Percentiles rank a stretch among this genome's conserved stretches.
These are phyloP conservation scores for Exophiala alcalophila DNA, from an alignment of 2,329 filamentous ascomycete genomes.

Conservation along the genomic window DNA sequence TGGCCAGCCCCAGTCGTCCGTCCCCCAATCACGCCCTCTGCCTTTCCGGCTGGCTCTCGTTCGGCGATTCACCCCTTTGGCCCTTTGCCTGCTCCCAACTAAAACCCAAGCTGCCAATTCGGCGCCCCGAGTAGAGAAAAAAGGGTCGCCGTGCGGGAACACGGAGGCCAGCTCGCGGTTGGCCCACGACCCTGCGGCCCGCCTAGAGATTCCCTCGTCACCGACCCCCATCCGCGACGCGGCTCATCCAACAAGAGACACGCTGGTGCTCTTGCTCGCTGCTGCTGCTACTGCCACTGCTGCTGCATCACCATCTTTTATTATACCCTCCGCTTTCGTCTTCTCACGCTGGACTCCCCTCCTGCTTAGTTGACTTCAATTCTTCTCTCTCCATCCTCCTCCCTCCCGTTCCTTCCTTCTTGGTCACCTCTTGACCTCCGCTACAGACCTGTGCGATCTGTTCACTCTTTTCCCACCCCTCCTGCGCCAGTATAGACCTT, in stretches of 20 bases:
- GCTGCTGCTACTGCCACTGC: background rate
- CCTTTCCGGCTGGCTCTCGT: slow-evolving; percentile 13
- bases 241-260: slow-evolving; percentile 19
- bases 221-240: too few species aligned
- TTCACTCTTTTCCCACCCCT: slow-evolving; percentile 23
- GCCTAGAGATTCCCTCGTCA: slow-evolving; percentile 10
- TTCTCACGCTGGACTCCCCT: slow-evolving; percentile 10
- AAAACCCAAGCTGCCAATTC: too few species aligned
- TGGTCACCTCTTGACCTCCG: too few species aligned
- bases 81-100: slow-evolving; percentile 15
- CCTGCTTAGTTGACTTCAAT: slow-evolving; percentile 10
- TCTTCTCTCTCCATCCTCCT: slow-evolving; percentile 19
- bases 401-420: slow-evolving; percentile 12
- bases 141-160: too few species aligned
- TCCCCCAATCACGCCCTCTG: slow-evolving; percentile 9
- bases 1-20: slow-evolving; percentile 15
- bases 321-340: slow-evolving; percentile 19
- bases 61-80: slow-evolving; percentile 13
- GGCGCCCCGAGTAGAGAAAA: slow-evolving; percentile 7
- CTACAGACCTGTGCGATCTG: slow-evolving; percentile 16
- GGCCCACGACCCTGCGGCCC: slow-evolving; percentile 12
- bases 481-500: slow-evolving; percentile 18
- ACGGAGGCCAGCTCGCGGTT: too few species aligned
- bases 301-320: slow-evolving; percentile 8
- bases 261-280: background rate